phyloP scores from a whole-genome alignment of 2,329 filamentous ascomycete species.

The Cladophialophora carrionii region DNA sequence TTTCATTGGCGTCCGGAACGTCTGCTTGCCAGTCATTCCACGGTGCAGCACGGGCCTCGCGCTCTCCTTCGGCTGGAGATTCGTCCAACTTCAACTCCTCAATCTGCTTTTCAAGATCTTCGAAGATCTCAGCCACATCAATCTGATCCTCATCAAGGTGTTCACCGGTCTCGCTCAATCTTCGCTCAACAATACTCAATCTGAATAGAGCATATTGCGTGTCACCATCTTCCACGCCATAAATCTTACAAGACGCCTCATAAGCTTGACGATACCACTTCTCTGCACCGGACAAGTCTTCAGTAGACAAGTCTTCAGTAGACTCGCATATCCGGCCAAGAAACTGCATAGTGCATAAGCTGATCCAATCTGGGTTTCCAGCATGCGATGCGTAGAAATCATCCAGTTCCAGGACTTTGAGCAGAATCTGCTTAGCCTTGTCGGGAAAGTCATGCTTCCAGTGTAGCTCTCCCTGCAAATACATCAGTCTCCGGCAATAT shows the following conservation, averaged over 20 bases:
- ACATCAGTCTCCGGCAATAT: background rate
- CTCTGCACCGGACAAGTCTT: conserved; percentile 7
- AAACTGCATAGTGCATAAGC: accelerated
- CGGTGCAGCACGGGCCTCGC: background rate
- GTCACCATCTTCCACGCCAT: background rate
- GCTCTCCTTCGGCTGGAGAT: background rate
- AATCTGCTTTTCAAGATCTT: conserved; percentile 5
- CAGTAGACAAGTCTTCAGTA: background rate
- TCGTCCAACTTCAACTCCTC: background rate
- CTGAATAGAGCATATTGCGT: background rate
- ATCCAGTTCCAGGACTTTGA: background rate
- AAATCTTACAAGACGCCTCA: background rate
- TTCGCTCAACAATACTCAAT: too few relatives aligned
- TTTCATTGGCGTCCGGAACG: background rate
- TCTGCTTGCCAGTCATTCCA: conserved; percentile 12
- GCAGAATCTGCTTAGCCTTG: background rate
- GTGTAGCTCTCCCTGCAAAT: background rate
- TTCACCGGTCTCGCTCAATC: background rate
- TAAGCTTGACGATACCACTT: conserved; percentile 16
- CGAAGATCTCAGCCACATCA: background rate
- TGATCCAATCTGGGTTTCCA: background rate
- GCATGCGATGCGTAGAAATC: background rate
- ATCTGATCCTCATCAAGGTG: background rate
- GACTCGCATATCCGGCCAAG: conserved; percentile 6
- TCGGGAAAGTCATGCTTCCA: background rate